Evolutionary conservation across 768 basidiomycete genomes (phyloP).

Genomic region (Collybiopsis confluens): DNA sequence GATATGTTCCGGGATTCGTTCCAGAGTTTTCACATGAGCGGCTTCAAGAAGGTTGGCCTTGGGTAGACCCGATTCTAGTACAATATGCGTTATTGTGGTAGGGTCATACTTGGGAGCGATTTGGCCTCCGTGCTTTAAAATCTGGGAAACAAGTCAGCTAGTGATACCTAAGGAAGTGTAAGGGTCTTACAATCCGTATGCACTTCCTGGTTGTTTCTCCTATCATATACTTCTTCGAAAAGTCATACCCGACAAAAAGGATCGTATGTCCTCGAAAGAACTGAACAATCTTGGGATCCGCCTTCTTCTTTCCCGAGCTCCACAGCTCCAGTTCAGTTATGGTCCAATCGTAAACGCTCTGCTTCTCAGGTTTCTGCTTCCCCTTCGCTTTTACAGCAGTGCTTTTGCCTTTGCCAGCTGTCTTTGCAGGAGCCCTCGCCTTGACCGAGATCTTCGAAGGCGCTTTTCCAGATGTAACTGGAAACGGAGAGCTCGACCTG

Average conservation of each 20-base stretch:
- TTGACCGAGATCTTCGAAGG: neutral
- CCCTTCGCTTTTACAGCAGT: neutral
- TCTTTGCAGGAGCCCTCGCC: neutral
- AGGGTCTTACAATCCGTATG: neutral
- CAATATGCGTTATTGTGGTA: conserved; percentile 57
- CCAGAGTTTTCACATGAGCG: conserved; percentile 26
- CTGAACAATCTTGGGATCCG: neutral
- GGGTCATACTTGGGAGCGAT: conserved; percentile 58
- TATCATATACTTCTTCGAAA: neutral
- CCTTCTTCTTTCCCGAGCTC: neutral
- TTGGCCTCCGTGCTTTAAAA: conserved; percentile 59
- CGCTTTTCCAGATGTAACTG: neutral
- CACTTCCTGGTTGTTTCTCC: neutral
- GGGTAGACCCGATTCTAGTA: conserved; percentile 36
- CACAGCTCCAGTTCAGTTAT: neutral
- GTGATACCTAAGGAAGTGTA: neutral
- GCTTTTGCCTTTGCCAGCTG: neutral
- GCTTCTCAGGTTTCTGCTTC: neutral
- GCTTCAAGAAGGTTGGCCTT: conserved; percentile 22
- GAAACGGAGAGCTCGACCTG: neutral
- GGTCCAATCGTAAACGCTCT: no score
- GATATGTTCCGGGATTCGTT: conserved; percentile 22
- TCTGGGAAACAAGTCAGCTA: conserved; percentile 31
- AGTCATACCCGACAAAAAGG: neutral
- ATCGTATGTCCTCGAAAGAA: neutral